Base-by-base conservation (phyloP, 1,284 basidiomycete genomes). In the Ceratobasidium sp. region DNA sequence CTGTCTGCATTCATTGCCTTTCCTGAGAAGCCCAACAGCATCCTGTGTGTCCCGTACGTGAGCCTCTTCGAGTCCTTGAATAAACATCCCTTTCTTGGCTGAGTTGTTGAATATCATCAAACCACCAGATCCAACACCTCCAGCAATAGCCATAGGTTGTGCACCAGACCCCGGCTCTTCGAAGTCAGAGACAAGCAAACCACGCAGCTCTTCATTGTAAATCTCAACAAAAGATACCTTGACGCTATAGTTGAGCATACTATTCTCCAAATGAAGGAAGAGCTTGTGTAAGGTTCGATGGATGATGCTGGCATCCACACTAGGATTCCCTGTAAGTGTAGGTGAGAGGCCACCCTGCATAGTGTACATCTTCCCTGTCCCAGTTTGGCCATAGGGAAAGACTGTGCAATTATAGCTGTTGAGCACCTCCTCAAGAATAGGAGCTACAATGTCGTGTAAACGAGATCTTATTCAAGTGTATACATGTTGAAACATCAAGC, bases 191-290 rank as follows among this genome's bases (percentile, higher is more conserved):
- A 92, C 88, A 41, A 98, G 89, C 39, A 98, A 87, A 81, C 98
- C 96, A 37, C 96, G 92, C n/a, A 99, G 88, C 81, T 99, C 97
- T 83, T 99, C 98, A 81, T 99, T 99, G 84, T 99, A 99, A 22
- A 99, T 87, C 81, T 99, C 98, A 73, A 99, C 88, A 81, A 92
- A 98, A 0, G 95, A 97, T 73, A 98, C 90, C 80, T 95, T 96
- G 81, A 99, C 96, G 77, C 93, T 92, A 81, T 92, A 99, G 80
- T 99, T 98, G 34, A 89, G 83, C 13, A 87, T 85, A 0, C 88
- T 88, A 7, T 87, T 85, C 79, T 98, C 95, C 7, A 99, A 89
- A 65, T 93, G 88, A 75, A 94, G 90, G 81, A 99, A 99, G 1
- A 99, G 88, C 31, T 93, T 91, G 81, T 98, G 96, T 6, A 99